Conservation (phyloP, 495 filamentous ascomycete genomes). For the Melanomma pulvis-pyrius region DNA sequence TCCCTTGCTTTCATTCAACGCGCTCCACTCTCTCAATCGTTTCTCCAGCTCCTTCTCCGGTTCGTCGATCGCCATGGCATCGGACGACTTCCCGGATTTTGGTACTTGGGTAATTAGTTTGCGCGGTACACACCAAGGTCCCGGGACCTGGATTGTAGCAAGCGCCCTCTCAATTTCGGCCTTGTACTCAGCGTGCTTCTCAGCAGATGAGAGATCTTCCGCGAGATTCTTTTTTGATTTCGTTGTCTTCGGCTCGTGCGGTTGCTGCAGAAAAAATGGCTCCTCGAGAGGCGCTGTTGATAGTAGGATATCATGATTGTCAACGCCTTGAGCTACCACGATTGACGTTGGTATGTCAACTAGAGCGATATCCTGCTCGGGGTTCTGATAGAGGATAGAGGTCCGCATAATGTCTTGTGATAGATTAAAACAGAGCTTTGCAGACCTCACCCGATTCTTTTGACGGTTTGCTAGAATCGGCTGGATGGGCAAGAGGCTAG, state of each 20-base stretch:
- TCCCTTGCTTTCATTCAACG: slow-evolving; percentile 7
- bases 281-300: slow-evolving; percentile 36
- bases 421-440: not conserved
- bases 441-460: not conserved
- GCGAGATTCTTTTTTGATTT: slow-evolving; percentile 31
- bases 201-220: slow-evolving; percentile 12
- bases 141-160: slow-evolving; percentile 36
- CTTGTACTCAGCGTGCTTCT: slow-evolving; percentile 36
- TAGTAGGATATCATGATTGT: slow-evolving; percentile 30
- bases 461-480: not conserved
- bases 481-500: not conserved
- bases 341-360: slow-evolving; percentile 71
- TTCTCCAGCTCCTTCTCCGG: slow-evolving; percentile 26
- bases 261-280: slow-evolving; percentile 31
- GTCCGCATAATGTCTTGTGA: not conserved
- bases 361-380: slow-evolving; percentile 51
- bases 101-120: slow-evolving; percentile 33
- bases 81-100: slow-evolving; percentile 15
- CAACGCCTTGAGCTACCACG: slow-evolving; percentile 41
- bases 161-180: slow-evolving; percentile 38
- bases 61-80: slow-evolving; percentile 20
- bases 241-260: slow-evolving; percentile 42
- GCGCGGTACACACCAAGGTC: slow-evolving; percentile 52
- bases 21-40: slow-evolving; percentile 27
- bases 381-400: slow-evolving; percentile 61